These are phyloP conservation scores for Tetrahymena borealis DNA, from an alignment of 73 alveolate genomes.

Conservation along the genomic window DNA sequence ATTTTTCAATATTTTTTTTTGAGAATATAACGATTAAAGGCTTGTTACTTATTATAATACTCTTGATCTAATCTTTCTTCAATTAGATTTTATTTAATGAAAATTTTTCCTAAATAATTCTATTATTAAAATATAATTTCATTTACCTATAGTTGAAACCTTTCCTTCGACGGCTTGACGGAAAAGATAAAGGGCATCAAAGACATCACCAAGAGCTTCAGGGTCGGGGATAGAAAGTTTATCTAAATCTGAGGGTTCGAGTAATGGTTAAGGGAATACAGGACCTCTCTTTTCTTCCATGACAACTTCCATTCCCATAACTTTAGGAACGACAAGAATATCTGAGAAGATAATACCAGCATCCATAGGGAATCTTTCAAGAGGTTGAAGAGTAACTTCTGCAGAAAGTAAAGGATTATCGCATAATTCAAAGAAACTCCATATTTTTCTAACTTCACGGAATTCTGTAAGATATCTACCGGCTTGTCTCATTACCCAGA, in stretches of 20 bases:
- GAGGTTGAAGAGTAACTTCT: slow-evolving; percentile 66
- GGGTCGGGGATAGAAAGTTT: slow-evolving; percentile 37
- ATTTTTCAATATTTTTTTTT: no score
- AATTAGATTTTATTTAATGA: no score
- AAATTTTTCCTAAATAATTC: no score
- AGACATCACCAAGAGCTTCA: slow-evolving; percentile 49
- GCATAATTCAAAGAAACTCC: slow-evolving; percentile 57
- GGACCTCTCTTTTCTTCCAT: slow-evolving; percentile 64
- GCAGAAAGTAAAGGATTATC: slow-evolving; percentile 59
- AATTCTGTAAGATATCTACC: slow-evolving; percentile 65
- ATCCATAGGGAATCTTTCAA: slow-evolving; percentile 53
- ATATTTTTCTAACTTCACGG: slow-evolving; percentile 17
- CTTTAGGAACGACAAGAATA: slow-evolving; percentile 59
- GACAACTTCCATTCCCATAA: slow-evolving; percentile 68
- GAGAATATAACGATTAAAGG: no score
- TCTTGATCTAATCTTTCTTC: no score
- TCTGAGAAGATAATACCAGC: slow-evolving; percentile 70
- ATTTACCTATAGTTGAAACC: slow-evolving; percentile 27
- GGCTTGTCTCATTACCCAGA: slow-evolving; percentile 68
- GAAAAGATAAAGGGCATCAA: slow-evolving; percentile 52
- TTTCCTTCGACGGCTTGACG: slow-evolving; percentile 56
- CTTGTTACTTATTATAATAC: no score
- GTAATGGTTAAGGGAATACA: slow-evolving; percentile 45
- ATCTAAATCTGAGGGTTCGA: slow-evolving; percentile 45
- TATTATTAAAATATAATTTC: no score